Base-by-base conservation (phyloP, 2,329 filamentous ascomycete species). In the Trichoderma polysporum region DNA sequence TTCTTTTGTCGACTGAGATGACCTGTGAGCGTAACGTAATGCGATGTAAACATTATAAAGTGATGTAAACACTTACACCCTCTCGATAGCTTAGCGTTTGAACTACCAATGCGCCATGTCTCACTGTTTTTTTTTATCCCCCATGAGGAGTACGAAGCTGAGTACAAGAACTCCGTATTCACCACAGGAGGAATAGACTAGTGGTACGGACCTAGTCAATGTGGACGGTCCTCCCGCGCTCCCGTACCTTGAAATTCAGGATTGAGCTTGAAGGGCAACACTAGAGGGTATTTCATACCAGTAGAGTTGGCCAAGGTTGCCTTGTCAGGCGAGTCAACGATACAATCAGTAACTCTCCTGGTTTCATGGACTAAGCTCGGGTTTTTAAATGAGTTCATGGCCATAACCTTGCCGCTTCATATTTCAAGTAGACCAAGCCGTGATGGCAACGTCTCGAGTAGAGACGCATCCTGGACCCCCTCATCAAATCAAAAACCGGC, bases 361-460 rank as follows among this genome's bases (percentile, higher is more conserved):
- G 3, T 9, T 27, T 33, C 19, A 6, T 19, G n/a, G 37, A 1
- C 33, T 22, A 12, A 52, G 6, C 7, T 7, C 15, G 35, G 2
- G 10, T 22, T 35, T 10, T 56, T n/a, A 8, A 35, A 47, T 35
- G 37, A 35, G 33, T 3, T 17, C 17, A 17, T 31, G 19, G 22
- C n/a, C 13, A n/a, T 25, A 27, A 47, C 10, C 1, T 33, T 35
- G 15, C 13, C 25, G 19, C 49, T 56, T 45, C n/a, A 25, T 45
- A 29, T 17, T 33, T 27, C 22, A n/a, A 31, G n/a, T n/a, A 49
- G 39, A 6, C 22, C 39, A 52, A 27, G n/a, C 12, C 6, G 35
- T 54, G 47, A 37, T 66, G 64, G 61, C 62, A 31, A 68, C 68
- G 70, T 71, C 69, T 70, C 65, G 69, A 68, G 37, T 64, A 68